phyloP scores from a whole-genome alignment of 345 rosid species.

The Rhodamnia rubescens region DNA sequence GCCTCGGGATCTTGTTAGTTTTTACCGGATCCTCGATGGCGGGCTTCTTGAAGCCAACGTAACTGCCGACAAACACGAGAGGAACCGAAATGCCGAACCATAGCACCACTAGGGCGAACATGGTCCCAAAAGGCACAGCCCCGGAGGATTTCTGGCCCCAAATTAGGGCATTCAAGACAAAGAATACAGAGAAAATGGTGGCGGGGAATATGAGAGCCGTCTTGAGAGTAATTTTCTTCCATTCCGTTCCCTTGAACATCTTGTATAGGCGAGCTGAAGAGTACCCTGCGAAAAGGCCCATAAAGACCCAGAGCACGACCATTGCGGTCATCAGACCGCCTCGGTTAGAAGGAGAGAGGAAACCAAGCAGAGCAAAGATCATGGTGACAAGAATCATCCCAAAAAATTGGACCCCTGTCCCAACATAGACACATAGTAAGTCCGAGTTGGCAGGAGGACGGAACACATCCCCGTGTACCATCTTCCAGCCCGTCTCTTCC shows the following conservation, averaged over 20 bases:
- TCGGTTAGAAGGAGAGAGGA: constrained; percentile 86
- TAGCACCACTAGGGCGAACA: constrained; percentile 68
- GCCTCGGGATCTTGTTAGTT: constrained; percentile 87
- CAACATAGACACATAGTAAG: constrained; percentile 74
- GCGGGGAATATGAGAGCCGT: constrained; percentile 78
- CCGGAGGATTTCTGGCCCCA: constrained; percentile 97
- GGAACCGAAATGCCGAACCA: constrained; percentile 98
- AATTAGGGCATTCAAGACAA: constrained; percentile 67
- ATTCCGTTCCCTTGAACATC: constrained; percentile 74
- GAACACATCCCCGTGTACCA: constrained; percentile 92
- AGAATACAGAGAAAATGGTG: constrained; percentile 49
- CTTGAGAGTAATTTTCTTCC: constrained; percentile 71
- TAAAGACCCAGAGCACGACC: constrained; percentile 89
- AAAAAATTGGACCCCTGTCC: constrained; percentile 83
- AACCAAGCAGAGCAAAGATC: constrained; percentile 87
- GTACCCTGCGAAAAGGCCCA: constrained; percentile 86
- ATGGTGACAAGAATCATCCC: constrained; percentile 83
- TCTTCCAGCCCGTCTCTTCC: constrained; percentile 94
- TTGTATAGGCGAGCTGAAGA: constrained; percentile 71
- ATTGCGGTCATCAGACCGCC: constrained; percentile 88
- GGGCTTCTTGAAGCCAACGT: constrained; percentile 65
- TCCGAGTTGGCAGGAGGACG: constrained; percentile 68
- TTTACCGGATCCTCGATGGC: constrained; percentile 72
- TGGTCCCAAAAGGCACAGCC: constrained; percentile 90
- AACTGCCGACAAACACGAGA: constrained; percentile 64